A percentile compares a stretch with the other conserved stretches of the same genome.
phyloP scores from a whole-genome alignment of 306 rosid species.

The Fagus crenata region DNA sequence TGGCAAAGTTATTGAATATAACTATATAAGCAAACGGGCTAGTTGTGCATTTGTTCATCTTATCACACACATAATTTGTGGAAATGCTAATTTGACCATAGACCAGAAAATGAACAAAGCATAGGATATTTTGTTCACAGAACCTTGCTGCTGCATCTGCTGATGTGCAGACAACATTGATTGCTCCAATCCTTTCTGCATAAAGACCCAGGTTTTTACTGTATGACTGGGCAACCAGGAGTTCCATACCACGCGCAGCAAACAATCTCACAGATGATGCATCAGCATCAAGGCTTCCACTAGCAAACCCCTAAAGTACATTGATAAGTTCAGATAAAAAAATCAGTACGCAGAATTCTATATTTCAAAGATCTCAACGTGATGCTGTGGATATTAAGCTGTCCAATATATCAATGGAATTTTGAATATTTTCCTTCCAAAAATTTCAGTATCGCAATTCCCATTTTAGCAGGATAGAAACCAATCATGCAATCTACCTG shows the following conservation, averaged over 20 bases:
- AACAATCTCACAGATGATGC: slow-evolving; percentile 88
- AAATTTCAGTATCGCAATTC: neutral
- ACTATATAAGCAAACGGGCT: too few relatives aligned
- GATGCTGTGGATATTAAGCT: neutral
- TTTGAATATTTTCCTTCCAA: neutral
- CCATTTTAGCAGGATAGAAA: slow-evolving; percentile 6
- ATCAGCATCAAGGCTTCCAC: slow-evolving; percentile 95
- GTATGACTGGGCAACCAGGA: slow-evolving; percentile 92
- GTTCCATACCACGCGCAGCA: slow-evolving; percentile 87
- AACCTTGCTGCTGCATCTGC: slow-evolving; percentile 87
- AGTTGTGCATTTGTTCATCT: neutral
- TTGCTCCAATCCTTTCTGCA: slow-evolving; percentile 98
- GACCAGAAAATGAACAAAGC: neutral
- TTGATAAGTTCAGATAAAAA: slow-evolving; percentile 14
- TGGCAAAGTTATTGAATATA: neutral
- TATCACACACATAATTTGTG: neutral
- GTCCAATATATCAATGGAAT: neutral
- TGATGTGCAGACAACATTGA: slow-evolving; percentile 77
- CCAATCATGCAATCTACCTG: slow-evolving; percentile 54
- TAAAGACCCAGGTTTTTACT: slow-evolving; percentile 98
- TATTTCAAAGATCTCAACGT: slow-evolving; percentile 1
- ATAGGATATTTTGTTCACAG: slow-evolving; percentile 19
- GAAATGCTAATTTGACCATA: neutral
- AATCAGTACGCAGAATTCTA: neutral
- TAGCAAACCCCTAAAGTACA: slow-evolving; percentile 86